These are phyloP conservation scores for Globisporangium rhizosaccharum DNA, from an alignment of 352 stramenopile genomes.

Conservation along the genomic window DNA sequence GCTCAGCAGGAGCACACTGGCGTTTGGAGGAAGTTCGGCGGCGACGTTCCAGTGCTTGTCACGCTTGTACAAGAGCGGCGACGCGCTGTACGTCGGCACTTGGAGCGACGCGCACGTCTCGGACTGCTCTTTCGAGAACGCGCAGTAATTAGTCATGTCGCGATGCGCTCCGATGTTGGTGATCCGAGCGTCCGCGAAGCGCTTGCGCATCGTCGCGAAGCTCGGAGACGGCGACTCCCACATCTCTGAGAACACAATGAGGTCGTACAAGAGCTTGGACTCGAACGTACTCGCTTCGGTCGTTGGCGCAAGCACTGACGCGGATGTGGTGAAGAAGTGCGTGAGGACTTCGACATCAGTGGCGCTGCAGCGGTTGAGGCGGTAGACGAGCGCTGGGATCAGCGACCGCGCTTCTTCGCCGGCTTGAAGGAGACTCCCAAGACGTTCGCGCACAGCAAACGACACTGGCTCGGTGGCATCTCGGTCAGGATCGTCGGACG, in stretches of 20 bases:
- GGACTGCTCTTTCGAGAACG: constrained; percentile 39
- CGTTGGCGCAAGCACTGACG: no score
- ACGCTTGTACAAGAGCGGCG: neutral
- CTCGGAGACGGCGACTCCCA: constrained; percentile 41
- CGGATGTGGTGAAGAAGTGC: no score
- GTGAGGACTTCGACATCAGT: no score
- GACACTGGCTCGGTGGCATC: no score
- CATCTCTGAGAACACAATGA: constrained; percentile 78
- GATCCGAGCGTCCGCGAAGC: constrained; percentile 21
- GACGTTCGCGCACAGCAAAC: no score
- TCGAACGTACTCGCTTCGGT: no score
- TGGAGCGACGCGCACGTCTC: constrained; percentile 17
- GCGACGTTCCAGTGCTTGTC: constrained; percentile 40
- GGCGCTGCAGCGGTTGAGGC: no score
- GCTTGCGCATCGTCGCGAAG: constrained; percentile 10
- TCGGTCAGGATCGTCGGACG: no score
- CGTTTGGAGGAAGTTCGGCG: constrained; percentile 3
- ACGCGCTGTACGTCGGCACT: neutral
- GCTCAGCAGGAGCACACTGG: constrained; percentile 16
- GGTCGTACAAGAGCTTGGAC: no score
- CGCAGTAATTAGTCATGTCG: constrained; percentile 29
- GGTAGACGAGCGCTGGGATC: no score
- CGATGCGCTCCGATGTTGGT: constrained; percentile 19
- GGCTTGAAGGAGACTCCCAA: no score
- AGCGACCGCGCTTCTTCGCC: no score